Conservation (phyloP, 805 yeast species). For the Wickerhamomyces mucosus region DNA sequence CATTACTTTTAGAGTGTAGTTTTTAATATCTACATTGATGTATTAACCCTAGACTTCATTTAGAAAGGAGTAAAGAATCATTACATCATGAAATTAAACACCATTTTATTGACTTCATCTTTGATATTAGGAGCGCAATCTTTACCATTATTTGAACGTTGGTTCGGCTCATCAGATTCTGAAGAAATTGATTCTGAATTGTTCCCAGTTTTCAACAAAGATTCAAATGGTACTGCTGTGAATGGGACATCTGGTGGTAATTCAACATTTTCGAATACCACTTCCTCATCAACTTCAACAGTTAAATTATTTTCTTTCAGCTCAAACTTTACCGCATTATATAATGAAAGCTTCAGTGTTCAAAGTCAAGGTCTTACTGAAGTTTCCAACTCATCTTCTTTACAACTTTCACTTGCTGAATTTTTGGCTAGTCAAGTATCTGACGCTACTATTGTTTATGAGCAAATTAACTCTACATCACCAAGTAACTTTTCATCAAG, state of each 20-base stretch:
- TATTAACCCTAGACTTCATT: too few relatives aligned
- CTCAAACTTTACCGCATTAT: slow-evolving; percentile 8
- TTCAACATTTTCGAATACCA: slow-evolving; percentile 2
- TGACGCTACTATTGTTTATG: slow-evolving; percentile 25
- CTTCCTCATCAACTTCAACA: neutral
- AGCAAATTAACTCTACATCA: slow-evolving; percentile 27
- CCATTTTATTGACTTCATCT: neutral
- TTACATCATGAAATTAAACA: neutral
- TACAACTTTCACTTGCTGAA: neutral
- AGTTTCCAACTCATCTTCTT: slow-evolving; percentile 1
- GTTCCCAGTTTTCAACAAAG: neutral
- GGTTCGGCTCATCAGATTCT: neutral
- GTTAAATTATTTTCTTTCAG: slow-evolving; percentile 10
- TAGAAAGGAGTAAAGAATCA: too few relatives aligned
- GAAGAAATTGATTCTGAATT: too few relatives aligned
- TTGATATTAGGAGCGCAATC: neutral
- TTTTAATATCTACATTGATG: too few relatives aligned
- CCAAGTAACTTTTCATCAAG: slow-evolving; percentile 4
- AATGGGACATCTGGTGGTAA: neutral
- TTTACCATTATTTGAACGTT: neutral
- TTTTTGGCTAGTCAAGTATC: neutral
- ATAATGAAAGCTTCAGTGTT: slow-evolving; percentile 2
- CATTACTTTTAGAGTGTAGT: too few relatives aligned
- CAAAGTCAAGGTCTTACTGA: neutral
- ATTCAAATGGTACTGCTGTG: slow-evolving; percentile 2